A percentile compares a stretch with the other conserved stretches of the same genome.
Conservation (phyloP, 2,329 filamentous ascomycete species). For the Diplocarpon rosae region DNA sequence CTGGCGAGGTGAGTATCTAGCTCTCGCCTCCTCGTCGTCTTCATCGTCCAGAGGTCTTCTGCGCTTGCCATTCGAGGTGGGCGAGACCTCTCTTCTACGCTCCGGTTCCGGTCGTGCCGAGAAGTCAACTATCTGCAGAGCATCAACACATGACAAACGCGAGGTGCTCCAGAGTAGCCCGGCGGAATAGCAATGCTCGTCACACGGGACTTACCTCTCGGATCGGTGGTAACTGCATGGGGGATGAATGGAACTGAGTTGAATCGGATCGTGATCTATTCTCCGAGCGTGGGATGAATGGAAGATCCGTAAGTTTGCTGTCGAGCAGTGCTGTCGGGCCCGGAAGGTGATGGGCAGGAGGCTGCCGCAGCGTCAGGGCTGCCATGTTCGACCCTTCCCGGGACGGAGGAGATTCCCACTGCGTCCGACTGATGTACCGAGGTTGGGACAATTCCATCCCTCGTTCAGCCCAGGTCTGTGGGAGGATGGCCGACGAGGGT, state of each 20-base stretch:
- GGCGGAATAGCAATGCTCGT: not conserved
- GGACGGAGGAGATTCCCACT: too few species aligned
- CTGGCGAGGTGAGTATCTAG: not conserved
- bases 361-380: conserved; percentile 9
- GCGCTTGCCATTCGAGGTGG: conserved; percentile 11
- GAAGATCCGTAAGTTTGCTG: too few species aligned
- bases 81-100: not conserved
- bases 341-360: conserved; percentile 8
- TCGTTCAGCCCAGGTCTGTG: too few species aligned
- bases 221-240: conserved; percentile 3
- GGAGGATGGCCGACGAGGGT: not conserved
- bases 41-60: conserved; percentile 14
- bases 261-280: not conserved
- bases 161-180: too few species aligned
- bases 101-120: not conserved
- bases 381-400: conserved; percentile 7
- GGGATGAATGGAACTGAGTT: conserved; percentile 1
- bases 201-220: conserved; percentile 1
- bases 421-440: too few species aligned
- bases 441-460: too few species aligned
- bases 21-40: not conserved
- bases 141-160: not conserved
- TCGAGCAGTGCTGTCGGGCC: conserved; percentile 1
- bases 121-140: not conserved
- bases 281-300: not conserved